phyloP scores from a whole-genome alignment of 2,329 filamentous ascomycete species.

The Chaetomium sp. region DNA sequence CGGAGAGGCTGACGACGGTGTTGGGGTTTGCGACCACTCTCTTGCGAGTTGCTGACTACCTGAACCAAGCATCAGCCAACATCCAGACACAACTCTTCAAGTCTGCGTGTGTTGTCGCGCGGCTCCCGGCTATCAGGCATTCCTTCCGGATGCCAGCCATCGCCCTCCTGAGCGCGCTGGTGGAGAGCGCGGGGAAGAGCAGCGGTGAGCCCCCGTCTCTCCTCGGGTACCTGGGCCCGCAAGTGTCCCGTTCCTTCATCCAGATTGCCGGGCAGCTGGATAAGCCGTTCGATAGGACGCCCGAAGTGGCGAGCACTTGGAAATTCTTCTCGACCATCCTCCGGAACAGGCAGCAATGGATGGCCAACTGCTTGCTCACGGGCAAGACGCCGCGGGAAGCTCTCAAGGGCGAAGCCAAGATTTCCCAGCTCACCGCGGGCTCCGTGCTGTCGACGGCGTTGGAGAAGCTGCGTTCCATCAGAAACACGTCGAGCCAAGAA shows the following conservation, averaged over 20 bases:
- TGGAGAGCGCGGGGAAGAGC: slow-evolving; percentile 67
- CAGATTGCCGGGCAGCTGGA: slow-evolving; percentile 76
- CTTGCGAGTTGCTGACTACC: slow-evolving; percentile 67
- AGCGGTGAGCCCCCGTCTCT: slow-evolving; percentile 84
- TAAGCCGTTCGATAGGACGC: slow-evolving; percentile 67
- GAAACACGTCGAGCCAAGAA: slow-evolving; percentile 63
- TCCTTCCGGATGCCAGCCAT: slow-evolving; percentile 67
- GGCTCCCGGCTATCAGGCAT: slow-evolving; percentile 72
- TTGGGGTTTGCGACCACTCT: slow-evolving; percentile 69
- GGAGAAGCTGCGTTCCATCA: slow-evolving; percentile 67
- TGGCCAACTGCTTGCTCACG: slow-evolving; percentile 89
- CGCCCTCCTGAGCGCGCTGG: slow-evolving; percentile 70
- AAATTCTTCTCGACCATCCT: slow-evolving; percentile 83
- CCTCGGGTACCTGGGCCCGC: slow-evolving; percentile 83
- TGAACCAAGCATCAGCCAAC: slow-evolving; percentile 63
- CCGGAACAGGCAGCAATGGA: slow-evolving; percentile 90
- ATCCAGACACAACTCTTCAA: slow-evolving; percentile 82
- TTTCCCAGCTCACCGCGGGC: slow-evolving; percentile 52
- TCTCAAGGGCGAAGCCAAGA: slow-evolving; percentile 58
- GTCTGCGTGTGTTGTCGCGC: slow-evolving; percentile 72
- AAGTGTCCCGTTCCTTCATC: slow-evolving; percentile 82
- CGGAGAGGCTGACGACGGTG: slow-evolving; percentile 64
- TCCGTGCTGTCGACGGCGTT: slow-evolving; percentile 77
- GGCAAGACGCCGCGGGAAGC: slow-evolving; percentile 81
- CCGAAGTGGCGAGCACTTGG: slow-evolving; percentile 74